Evolutionary conservation across 2,329 filamentous ascomycete genomes (phyloP).

Genomic region (Verruconis gallopava): DNA sequence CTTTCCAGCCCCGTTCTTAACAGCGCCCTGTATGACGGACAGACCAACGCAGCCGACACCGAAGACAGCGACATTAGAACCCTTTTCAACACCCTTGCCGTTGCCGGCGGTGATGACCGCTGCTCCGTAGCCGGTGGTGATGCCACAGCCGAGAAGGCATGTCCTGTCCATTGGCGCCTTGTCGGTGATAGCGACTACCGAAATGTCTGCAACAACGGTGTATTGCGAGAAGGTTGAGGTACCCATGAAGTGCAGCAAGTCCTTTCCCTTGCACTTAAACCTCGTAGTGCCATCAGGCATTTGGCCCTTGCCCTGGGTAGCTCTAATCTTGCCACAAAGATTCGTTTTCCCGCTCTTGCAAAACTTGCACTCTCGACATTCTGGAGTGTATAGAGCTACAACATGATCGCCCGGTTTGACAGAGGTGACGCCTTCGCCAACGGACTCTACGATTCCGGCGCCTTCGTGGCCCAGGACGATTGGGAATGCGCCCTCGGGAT

Average conservation of each 20-base stretch:
- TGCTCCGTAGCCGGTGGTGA: conserved; percentile 95
- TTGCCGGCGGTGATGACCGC: conserved; percentile 77
- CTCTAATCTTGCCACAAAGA: conserved; percentile 96
- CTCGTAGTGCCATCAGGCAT: conserved; percentile 96
- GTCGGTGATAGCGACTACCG: conserved; percentile 81
- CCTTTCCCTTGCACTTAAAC: conserved; percentile 89
- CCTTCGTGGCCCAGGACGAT: conserved; percentile 31
- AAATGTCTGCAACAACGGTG: conserved; percentile 97
- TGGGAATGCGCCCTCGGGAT: conserved; percentile 59
- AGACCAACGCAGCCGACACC: conserved; percentile 93
- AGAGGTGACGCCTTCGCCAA: conserved; percentile 87
- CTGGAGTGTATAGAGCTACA: conserved; percentile 54
- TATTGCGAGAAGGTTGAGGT: conserved; percentile 98
- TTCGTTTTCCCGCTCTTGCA: conserved; percentile 99
- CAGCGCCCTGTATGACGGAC: conserved; percentile 86
- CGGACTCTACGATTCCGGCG: conserved; percentile 32
- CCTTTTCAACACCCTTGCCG: conserved; percentile 55
- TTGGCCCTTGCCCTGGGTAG: conserved; percentile 86
- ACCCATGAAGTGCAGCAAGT: conserved; percentile 97
- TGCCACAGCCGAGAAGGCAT: conserved; percentile 91
- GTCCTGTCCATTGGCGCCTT: conserved; percentile 92
- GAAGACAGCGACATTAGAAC: conserved; percentile 81
- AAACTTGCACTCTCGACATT: conserved; percentile 98
- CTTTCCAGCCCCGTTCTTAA: conserved; percentile 65
- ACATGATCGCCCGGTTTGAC: conserved; percentile 92